phyloP scores from a whole-genome alignment of 2,329 filamentous ascomycete genomes.

The Mollisia scopiformis region DNA sequence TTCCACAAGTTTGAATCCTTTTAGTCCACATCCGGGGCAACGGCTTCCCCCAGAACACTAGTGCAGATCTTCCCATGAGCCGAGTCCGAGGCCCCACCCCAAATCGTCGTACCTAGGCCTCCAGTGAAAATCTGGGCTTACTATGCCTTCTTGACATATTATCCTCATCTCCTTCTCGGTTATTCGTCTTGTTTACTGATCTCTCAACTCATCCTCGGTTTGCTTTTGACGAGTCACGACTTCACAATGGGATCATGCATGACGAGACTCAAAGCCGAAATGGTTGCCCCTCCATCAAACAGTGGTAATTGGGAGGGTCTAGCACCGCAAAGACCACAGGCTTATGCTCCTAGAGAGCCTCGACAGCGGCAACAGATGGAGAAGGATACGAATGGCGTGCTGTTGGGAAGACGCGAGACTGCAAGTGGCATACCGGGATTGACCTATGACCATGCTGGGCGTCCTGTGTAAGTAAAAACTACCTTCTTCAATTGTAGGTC shows the following conservation, averaged over 20 bases:
- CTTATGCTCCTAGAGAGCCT: background rate
- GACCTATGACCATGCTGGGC: conserved; percentile 27
- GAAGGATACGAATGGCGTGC: conserved; percentile 15
- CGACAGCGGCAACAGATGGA: background rate
- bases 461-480: conserved; percentile 23
- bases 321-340: background rate
- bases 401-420: conserved; percentile 19
- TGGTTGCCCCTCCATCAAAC: background rate
- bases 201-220: background rate
- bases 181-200: background rate
- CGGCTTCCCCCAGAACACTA: background rate
- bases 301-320: background rate
- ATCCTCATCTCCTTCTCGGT: background rate
- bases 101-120: background rate
- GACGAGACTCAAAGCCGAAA: background rate
- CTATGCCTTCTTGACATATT: background rate
- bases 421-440: conserved; percentile 22
- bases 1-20: background rate
- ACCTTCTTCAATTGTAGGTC: background rate
- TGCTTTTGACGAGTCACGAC: background rate
- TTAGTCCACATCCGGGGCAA: background rate
- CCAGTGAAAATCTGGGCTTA: background rate
- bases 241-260: background rate
- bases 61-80: conserved; percentile 2
- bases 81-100: background rate